These are phyloP conservation scores for Trebouxiophyceae sp. DNA, from an alignment of 163 green algal species.

Conservation along the genomic window DNA sequence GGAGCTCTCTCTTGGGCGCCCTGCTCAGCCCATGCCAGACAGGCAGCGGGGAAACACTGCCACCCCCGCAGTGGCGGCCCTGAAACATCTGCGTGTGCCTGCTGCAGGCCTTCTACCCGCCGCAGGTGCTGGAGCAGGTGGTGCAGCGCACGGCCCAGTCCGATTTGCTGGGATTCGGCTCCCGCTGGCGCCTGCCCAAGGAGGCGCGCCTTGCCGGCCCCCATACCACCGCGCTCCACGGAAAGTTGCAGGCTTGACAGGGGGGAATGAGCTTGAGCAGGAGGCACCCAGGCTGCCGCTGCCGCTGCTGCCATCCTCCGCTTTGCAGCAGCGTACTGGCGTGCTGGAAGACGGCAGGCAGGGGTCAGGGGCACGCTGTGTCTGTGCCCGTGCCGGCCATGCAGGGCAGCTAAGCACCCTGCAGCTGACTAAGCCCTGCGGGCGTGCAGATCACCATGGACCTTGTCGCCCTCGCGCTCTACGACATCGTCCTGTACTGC, in stretches of 20 bases:
- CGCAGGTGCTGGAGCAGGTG: constrained; percentile 18
- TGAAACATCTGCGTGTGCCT: background rate
- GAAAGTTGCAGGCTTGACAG: too few relatives aligned
- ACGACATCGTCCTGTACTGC: constrained; percentile 33
- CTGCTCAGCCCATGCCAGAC: too few relatives aligned
- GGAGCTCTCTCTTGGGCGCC: too few relatives aligned
- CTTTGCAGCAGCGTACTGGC: background rate
- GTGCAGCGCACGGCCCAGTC: background rate
- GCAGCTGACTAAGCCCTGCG: constrained; percentile 5
- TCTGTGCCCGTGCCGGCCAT: background rate
- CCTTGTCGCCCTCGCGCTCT: constrained; percentile 28
- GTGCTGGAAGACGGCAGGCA: background rate
- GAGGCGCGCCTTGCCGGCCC: background rate
- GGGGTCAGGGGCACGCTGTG: background rate
- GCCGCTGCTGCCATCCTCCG: constrained; percentile 8
- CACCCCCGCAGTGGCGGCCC: too few relatives aligned
- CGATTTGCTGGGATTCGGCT: background rate
- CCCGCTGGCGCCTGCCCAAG: background rate
- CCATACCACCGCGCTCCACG: too few relatives aligned
- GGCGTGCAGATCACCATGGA: constrained; percentile 26
- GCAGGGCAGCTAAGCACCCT: background rate
- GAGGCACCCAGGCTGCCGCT: background rate
- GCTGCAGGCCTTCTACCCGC: constrained; percentile 35
- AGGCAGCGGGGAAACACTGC: too few relatives aligned
- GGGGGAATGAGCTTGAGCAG: too few relatives aligned